Percentiles rank a stretch among this genome's conserved stretches.
Evolutionary conservation across 2,329 filamentous ascomycete genomes (phyloP).

Genomic region (Aspergillus phoenicis): DNA sequence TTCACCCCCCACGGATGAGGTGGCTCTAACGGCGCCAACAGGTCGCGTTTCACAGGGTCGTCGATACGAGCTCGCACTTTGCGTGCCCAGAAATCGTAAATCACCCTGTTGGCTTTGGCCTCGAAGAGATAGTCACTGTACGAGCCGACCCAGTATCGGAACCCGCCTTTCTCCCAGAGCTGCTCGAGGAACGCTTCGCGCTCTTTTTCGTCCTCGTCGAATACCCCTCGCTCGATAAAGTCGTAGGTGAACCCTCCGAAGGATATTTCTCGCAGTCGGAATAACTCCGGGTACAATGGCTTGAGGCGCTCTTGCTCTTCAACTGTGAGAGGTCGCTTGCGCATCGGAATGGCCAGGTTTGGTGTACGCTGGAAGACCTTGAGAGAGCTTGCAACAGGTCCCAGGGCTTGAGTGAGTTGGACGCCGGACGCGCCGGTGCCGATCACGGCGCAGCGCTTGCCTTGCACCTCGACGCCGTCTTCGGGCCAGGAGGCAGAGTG

Average conservation of each 20-base stretch:
- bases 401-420: slow-evolving; percentile 63
- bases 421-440: slow-evolving; percentile 60
- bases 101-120: slow-evolving; percentile 54
- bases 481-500: slow-evolving; percentile 61
- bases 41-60: slow-evolving; percentile 52
- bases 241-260: slow-evolving; percentile 65
- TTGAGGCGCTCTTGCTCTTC: slow-evolving; percentile 56
- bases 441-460: slow-evolving; percentile 56
- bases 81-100: slow-evolving; percentile 59
- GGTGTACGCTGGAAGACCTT: slow-evolving; percentile 68
- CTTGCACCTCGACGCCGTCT: slow-evolving; percentile 48
- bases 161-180: slow-evolving; percentile 57
- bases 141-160: slow-evolving; percentile 56
- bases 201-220: slow-evolving; percentile 56
- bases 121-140: slow-evolving; percentile 58
- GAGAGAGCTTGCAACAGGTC: slow-evolving; percentile 55
- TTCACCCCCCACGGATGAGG: slow-evolving; percentile 60
- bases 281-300: slow-evolving; percentile 54
- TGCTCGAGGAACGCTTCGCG: slow-evolving; percentile 55
- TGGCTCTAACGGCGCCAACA: slow-evolving; percentile 56
- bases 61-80: slow-evolving; percentile 55
- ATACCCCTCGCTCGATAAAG: slow-evolving; percentile 57
- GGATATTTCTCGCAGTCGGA: slow-evolving; percentile 53
- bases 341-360: slow-evolving; percentile 66
- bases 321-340: slow-evolving; percentile 50